Percentiles rank a stretch among this genome's conserved stretches.
Evolutionary conservation across 352 stramenopile species (phyloP).

Genomic region (Pythium dissotocum): DNA sequence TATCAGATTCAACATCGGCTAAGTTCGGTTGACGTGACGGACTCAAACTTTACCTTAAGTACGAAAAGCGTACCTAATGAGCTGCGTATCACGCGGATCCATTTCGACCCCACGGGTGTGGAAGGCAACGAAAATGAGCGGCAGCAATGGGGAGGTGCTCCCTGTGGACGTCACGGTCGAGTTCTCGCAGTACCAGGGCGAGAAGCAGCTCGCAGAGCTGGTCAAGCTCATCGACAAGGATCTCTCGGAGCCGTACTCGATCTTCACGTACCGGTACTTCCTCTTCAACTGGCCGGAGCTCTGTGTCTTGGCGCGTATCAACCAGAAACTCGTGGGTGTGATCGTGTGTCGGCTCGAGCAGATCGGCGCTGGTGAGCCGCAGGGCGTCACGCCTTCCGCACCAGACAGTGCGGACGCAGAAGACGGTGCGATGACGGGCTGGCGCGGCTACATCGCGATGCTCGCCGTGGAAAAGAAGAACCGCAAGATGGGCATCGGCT

Average conservation of each 20-base stretch:
- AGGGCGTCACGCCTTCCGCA: constrained; percentile 5
- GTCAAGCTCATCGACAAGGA: constrained; percentile 94
- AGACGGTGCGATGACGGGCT: constrained; percentile 34
- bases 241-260: constrained; percentile 94
- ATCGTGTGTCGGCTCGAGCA: constrained; percentile 92
- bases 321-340: constrained; percentile 88
- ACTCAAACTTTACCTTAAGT: constrained; percentile 1
- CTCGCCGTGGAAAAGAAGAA: constrained; percentile 91
- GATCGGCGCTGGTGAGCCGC: constrained; percentile 56
- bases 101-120: neutral
- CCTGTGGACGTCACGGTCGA: constrained; percentile 39
- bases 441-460: constrained; percentile 95
- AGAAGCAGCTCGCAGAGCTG: constrained; percentile 90
- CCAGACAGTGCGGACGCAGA: constrained; percentile 22
- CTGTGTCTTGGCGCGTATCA: constrained; percentile 85
- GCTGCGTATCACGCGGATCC: neutral
- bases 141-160: constrained; percentile 7
- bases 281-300: constrained; percentile 94
- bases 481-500: constrained; percentile 90
- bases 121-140: constrained; percentile 16
- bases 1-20: constrained; percentile 12
- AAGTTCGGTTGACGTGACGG: neutral
- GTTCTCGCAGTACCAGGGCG: constrained; percentile 78
- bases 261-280: constrained; percentile 98
- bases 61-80: constrained; percentile 14